phyloP scores from a whole-genome alignment of 345 rosid species.

The Brassica cretica region DNA sequence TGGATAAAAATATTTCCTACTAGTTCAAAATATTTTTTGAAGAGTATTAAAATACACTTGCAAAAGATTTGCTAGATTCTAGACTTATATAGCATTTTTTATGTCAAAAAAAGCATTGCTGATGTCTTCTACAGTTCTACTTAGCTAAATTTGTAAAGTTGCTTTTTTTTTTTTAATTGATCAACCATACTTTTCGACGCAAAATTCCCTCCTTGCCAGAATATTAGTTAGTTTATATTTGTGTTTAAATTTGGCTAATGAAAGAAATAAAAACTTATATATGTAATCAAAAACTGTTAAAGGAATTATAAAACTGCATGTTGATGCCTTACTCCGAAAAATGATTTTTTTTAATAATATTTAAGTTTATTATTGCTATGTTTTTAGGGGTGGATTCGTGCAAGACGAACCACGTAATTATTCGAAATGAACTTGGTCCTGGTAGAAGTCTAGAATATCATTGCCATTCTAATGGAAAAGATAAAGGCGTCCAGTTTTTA shows the following conservation, averaged over 20 bases:
- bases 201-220: neutral
- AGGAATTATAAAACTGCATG: neutral
- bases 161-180: neutral
- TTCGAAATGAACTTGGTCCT: neutral
- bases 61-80: neutral
- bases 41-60: neutral
- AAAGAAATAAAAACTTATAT: neutral
- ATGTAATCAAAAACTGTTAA: neutral
- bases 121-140: neutral
- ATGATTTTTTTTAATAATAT: neutral
- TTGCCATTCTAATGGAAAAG: neutral
- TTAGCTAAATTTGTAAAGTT: neutral
- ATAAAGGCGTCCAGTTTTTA: neutral
- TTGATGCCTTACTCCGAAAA: neutral
- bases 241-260: neutral
- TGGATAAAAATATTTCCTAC: neutral
- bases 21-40: neutral
- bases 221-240: neutral
- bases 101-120: neutral
- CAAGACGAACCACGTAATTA: neutral
- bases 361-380: neutral
- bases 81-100: no score
- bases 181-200: neutral
- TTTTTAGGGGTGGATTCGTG: neutral
- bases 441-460: neutral